Percentiles rank a stretch among this genome's conserved stretches.
These are phyloP conservation scores for Erysimum cheiri DNA, from an alignment of 441 rosid genomes.

Conservation along the genomic window DNA sequence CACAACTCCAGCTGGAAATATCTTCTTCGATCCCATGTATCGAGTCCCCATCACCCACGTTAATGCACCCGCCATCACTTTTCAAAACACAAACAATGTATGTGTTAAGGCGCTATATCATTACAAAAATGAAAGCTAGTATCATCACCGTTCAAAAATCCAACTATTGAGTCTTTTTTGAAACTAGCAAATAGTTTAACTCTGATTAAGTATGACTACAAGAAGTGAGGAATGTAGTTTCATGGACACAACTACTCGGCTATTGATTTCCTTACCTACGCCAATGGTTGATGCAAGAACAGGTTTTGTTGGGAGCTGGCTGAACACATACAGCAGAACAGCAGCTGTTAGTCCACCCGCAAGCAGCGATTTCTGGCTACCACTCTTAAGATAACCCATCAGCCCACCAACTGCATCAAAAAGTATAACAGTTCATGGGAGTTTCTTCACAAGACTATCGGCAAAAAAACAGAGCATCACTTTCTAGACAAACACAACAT, in stretches of 20 bases:
- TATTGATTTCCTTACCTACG: slow-evolving; percentile 60
- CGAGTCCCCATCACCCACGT: slow-evolving; percentile 85
- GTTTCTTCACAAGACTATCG: neutral
- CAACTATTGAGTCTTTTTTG: neutral
- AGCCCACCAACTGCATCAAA: slow-evolving; percentile 73
- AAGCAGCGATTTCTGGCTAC: slow-evolving; percentile 86
- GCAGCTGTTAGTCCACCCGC: slow-evolving; percentile 85
- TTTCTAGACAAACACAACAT: neutral
- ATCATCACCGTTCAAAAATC: neutral
- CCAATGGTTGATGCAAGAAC: slow-evolving; percentile 82
- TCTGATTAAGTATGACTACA: neutral
- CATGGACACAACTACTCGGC: neutral
- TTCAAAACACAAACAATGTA: slow-evolving; percentile 17
- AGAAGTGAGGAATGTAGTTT: neutral
- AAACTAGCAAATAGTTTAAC: slow-evolving; percentile 1
- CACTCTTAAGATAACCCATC: slow-evolving; percentile 88
- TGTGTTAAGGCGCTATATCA: neutral
- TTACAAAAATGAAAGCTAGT: neutral
- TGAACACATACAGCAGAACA: slow-evolving; percentile 63
- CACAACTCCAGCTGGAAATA: slow-evolving; percentile 93
- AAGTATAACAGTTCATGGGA: neutral
- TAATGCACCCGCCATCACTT: slow-evolving; percentile 79
- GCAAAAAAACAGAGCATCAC: neutral
- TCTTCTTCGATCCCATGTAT: slow-evolving; percentile 75
- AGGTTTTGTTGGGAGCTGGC: slow-evolving; percentile 77